phyloP scores from a whole-genome alignment of 192 early-diverging fungal species.

The Dimargaris cristalligena region DNA sequence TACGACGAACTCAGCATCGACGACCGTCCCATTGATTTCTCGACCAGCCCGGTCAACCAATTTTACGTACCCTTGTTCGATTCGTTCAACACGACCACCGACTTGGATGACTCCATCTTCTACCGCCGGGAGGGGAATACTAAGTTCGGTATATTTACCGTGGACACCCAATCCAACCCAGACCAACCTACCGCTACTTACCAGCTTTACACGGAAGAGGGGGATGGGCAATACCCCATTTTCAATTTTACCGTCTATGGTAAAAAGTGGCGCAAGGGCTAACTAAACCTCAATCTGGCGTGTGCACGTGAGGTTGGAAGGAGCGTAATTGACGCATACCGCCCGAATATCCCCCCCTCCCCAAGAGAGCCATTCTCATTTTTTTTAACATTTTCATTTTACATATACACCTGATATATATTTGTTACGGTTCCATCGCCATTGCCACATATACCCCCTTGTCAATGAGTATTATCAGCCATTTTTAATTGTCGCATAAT shows the following conservation, averaged over 20 bases:
- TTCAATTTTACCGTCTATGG: constrained; percentile 9
- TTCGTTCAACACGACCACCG: constrained; percentile 15
- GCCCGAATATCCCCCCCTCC: too few species aligned
- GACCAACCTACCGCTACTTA: constrained; percentile 21
- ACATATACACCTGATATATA: too few species aligned
- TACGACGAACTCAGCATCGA: constrained; percentile 13
- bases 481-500: too few species aligned
- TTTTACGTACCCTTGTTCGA: constrained; percentile 27
- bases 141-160: constrained; percentile 30
- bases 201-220: constrained; percentile 25
- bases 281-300: too few species aligned
- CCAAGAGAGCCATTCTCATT: too few species aligned
- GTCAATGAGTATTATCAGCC: too few species aligned
- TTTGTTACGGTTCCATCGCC: too few species aligned
- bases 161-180: constrained; percentile 22
- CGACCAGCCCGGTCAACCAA: constrained; percentile 27
- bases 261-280: background rate
- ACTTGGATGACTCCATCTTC: constrained; percentile 23
- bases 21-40: constrained; percentile 28
- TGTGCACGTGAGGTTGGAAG: too few species aligned
- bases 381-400: too few species aligned
- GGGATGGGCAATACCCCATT: background rate
- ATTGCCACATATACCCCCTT: too few species aligned
- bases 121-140: constrained; percentile 24
- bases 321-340: too few species aligned